Conservation (phyloP, 345 rosid genomes). For the Pistacia integerrima region DNA sequence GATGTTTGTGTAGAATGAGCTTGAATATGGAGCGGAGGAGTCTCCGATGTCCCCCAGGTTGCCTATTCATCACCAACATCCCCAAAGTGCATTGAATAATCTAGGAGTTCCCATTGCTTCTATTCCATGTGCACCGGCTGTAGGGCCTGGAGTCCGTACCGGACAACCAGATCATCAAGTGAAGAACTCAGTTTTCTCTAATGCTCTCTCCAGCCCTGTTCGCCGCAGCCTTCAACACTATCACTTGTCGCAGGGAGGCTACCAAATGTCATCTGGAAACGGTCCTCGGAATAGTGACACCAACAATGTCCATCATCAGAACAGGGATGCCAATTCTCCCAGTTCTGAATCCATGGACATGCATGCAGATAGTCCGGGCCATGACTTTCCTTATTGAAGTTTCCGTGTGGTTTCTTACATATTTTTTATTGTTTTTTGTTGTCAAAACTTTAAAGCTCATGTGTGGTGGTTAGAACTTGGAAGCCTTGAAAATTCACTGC, state of each 20-base stretch:
- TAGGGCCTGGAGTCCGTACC: slow-evolving; percentile 29
- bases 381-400: slow-evolving; percentile 31
- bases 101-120: slow-evolving; percentile 37
- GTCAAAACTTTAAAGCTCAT: slow-evolving; percentile 38
- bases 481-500: background rate
- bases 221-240: slow-evolving; percentile 67
- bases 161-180: slow-evolving; percentile 49
- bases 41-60: slow-evolving; percentile 48
- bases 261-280: slow-evolving; percentile 25
- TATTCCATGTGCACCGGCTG: slow-evolving; percentile 31
- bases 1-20: slow-evolving; percentile 59
- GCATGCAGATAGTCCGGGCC: slow-evolving; percentile 52
- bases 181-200: slow-evolving; percentile 50
- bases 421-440: background rate
- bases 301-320: slow-evolving; percentile 23
- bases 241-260: slow-evolving; percentile 45
- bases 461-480: slow-evolving; percentile 29
- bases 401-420: slow-evolving; percentile 2
- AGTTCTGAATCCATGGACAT: slow-evolving; percentile 55
- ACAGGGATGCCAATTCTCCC: slow-evolving; percentile 32
- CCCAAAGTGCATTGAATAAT: slow-evolving; percentile 29
- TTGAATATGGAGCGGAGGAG: slow-evolving; percentile 69
- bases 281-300: slow-evolving; percentile 24
- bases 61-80: slow-evolving; percentile 46
- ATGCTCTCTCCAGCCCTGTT: slow-evolving; percentile 70